These are phyloP conservation scores for Musa troglodytarum DNA, from an alignment of 176 grass and related monocot genomes.

Conservation along the genomic window DNA sequence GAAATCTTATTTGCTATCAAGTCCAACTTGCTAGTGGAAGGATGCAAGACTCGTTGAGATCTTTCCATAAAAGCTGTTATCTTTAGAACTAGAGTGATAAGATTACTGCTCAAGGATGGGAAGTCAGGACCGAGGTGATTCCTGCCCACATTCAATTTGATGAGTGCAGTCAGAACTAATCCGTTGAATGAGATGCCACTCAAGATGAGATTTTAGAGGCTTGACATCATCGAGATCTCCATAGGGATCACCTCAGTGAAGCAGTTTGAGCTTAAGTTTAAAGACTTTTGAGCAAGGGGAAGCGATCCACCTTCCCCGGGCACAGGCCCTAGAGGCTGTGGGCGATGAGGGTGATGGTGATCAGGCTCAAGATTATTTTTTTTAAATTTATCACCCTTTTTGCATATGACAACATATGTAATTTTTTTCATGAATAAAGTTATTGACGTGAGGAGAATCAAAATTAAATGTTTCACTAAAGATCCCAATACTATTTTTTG, in stretches of 20 bases:
- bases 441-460: too few species aligned
- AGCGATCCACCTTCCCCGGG: constrained; percentile 50
- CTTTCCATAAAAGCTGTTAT: constrained; percentile 41
- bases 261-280: constrained; percentile 67
- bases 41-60: constrained; percentile 31
- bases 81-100: constrained; percentile 35
- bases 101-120: constrained; percentile 28
- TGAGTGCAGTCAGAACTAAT: constrained; percentile 36
- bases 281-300: constrained; percentile 30
- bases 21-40: constrained; percentile 42
- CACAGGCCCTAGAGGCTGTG: constrained; percentile 58
- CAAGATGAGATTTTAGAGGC: constrained; percentile 54
- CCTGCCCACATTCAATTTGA: constrained; percentile 39
- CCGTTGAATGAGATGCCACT: constrained; percentile 46
- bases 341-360: constrained; percentile 34
- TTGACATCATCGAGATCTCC: constrained; percentile 38
- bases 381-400: too few species aligned
- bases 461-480: too few species aligned
- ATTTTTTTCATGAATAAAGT: too few species aligned
- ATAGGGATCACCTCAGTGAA: constrained; percentile 39
- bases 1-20: neutral
- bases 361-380: constrained; percentile 1
- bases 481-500: too few species aligned
- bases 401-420: too few species aligned
- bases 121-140: constrained; percentile 49